A percentile compares a stretch with the other conserved stretches of the same genome.
These are phyloP conservation scores for Metrosideros polymorpha DNA, from an alignment of 441 rosid species.

Conservation along the genomic window DNA sequence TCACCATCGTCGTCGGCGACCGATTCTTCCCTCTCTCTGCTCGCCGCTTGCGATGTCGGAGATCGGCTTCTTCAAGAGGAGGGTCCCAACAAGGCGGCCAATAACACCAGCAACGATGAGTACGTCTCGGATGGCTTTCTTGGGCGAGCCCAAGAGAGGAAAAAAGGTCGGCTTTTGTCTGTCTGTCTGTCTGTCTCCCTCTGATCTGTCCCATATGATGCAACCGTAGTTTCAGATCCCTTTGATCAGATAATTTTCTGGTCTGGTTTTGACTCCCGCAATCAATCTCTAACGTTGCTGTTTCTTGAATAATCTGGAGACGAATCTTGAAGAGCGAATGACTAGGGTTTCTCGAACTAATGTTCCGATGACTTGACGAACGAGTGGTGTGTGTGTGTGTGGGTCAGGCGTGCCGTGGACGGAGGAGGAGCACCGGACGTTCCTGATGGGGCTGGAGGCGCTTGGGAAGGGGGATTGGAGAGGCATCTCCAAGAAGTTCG, in stretches of 20 bases:
- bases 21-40: not conserved
- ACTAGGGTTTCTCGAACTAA: not conserved
- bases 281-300: not conserved
- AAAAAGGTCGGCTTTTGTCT: slow-evolving; percentile 7
- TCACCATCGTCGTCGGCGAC: not conserved
- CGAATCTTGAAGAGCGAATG: not conserved
- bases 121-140: not conserved
- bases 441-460: slow-evolving; percentile 12
- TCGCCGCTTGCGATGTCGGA: not conserved
- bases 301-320: not conserved
- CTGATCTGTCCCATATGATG: not conserved
- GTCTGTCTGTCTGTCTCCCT: not conserved
- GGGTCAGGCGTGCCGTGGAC: slow-evolving; percentile 6
- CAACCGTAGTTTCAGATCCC: not conserved
- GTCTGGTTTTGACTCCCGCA: not conserved
- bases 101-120: not conserved
- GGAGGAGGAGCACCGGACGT: slow-evolving; percentile 12
- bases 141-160: slow-evolving; percentile 2
- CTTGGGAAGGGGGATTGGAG: slow-evolving; percentile 19
- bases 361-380: not conserved
- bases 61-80: not conserved
- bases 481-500: slow-evolving; percentile 18
- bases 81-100: not conserved
- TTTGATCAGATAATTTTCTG: not conserved
- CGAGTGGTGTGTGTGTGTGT: not conserved